Evolutionary conservation across 768 basidiomycete species (phyloP).

Genomic region (Scleroderma citrinum): DNA sequence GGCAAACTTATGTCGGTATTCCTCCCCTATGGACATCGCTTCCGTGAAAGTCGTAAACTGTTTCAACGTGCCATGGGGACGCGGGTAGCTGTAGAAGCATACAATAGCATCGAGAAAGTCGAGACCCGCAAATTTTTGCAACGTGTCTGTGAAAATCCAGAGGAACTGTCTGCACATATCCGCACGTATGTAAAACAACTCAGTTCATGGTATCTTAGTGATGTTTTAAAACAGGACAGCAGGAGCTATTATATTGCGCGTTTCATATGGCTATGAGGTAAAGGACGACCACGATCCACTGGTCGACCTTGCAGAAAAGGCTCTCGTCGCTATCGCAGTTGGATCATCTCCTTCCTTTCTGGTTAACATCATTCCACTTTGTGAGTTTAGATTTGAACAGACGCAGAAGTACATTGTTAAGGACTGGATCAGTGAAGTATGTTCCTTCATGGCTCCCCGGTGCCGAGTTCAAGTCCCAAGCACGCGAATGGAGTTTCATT

Average conservation of each 20-base stretch:
- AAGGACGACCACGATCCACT: slow-evolving; percentile 32
- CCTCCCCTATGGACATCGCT: slow-evolving; percentile 2
- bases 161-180: slow-evolving; percentile 13
- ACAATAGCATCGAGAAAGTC: slow-evolving; percentile 14
- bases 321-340: slow-evolving; percentile 12
- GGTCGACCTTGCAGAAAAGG: slow-evolving; percentile 23
- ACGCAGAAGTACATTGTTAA: not conserved
- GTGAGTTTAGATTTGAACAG: slow-evolving; percentile 3
- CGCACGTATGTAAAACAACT: slow-evolving; percentile 10
- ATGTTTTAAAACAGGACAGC: slow-evolving; percentile 4
- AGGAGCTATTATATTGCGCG: slow-evolving; percentile 29
- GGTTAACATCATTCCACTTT: slow-evolving; percentile 17
- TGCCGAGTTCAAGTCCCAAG: slow-evolving; percentile 27
- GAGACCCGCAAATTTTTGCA: slow-evolving; percentile 14
- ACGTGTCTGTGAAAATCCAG: slow-evolving; percentile 14
- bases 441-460: slow-evolving; percentile 34
- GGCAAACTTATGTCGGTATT: slow-evolving; percentile 5
- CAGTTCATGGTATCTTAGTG: too few species aligned
- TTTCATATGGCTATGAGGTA: slow-evolving; percentile 37
- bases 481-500: slow-evolving; percentile 17
- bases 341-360: slow-evolving; percentile 10
- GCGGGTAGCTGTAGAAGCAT: slow-evolving; percentile 4
- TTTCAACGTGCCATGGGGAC: slow-evolving; percentile 7
- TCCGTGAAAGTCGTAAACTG: slow-evolving; percentile 12
- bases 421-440: slow-evolving; percentile 15